These are phyloP conservation scores for Podaxis sp. DNA, from an alignment of 768 basidiomycete species.

Conservation along the genomic window DNA sequence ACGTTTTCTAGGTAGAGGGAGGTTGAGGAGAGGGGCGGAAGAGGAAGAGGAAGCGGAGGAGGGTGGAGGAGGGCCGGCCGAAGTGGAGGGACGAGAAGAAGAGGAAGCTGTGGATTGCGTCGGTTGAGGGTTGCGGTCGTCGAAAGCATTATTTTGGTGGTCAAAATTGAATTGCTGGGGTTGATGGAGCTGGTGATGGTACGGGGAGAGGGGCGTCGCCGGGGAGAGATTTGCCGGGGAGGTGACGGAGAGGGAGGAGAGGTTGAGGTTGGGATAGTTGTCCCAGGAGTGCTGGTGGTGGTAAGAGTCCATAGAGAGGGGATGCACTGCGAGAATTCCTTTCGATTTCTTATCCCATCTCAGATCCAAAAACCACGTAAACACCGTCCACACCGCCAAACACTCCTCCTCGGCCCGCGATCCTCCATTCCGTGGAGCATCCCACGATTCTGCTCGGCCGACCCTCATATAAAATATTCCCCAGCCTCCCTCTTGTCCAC, in stretches of 20 bases:
- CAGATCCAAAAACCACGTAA: conserved; percentile 15
- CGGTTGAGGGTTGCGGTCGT: conserved; percentile 28
- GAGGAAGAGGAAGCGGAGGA: conserved; percentile 20
- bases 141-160: conserved; percentile 27
- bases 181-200: conserved; percentile 40
- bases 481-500: not conserved
- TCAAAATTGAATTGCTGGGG: conserved; percentile 53
- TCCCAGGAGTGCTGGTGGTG: conserved; percentile 30
- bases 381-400: conserved; percentile 17
- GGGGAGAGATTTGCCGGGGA: conserved; percentile 69
- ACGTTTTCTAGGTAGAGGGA: conserved; percentile 65
- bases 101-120: conserved; percentile 22
- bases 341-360: conserved; percentile 16
- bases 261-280: conserved; percentile 59
- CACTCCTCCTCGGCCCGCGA: conserved; percentile 12
- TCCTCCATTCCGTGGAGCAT: conserved; percentile 1
- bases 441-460: not conserved
- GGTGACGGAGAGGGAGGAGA: conserved; percentile 63
- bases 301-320: conserved; percentile 14
- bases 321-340: not conserved
- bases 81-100: conserved; percentile 23
- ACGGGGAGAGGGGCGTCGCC: conserved; percentile 39
- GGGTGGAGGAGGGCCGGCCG: conserved; percentile 23
- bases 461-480: conserved; percentile 1
- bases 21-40: conserved; percentile 50